Evolutionary conservation across 2,329 filamentous ascomycete species (phyloP), one percentile per base, ranked within the genome.

Genomic region (Xylaria sp.): DNA sequence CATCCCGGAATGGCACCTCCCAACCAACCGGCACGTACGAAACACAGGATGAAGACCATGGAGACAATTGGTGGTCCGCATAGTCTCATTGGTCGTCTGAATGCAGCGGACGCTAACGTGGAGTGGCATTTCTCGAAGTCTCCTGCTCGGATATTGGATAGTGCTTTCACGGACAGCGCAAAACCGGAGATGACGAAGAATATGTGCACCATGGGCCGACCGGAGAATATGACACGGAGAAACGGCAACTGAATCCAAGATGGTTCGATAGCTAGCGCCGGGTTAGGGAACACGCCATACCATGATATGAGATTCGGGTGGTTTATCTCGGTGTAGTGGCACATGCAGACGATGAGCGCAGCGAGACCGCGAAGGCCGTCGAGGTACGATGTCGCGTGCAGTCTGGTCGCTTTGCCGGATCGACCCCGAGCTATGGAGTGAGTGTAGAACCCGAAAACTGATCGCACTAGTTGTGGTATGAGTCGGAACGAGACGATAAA

Each of bases 141-240:
- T 46, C 75, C 71, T 8, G 71, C 66, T 57, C 76, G 76, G 6
- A 78, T 73, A 37, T 73, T 70, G 55, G 73, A 72, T 30, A 81
- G 67, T 1, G 78, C 75, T 62, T 78, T 77, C 63, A 75, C 74
- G 6, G 77, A 75, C 19, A 81, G 72, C 2, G 76, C 78, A 61
- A 78, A 80, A 44, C 79, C 79, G 1, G 78, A 80, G 42, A 81
- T 78, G 63, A 81, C 75, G 68, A 81, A 81, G 68, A 81, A 81
- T 52, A 81, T 74, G 65, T 79, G 76, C 2, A 81, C 79, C 76
- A 79, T 78, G 7, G 78, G 76, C 16, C 75, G 73, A 16, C 78
- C 78, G 13, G 76, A 76, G 63, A 73, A 78, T 18, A 79, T 57
- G 34, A 79, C 69, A 56, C 78, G 74, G 6, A 79, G 10, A 54